Evolutionary conservation across 108 stramenopile genomes (phyloP), one percentile per base, ranked within the genome.

Genomic region (Skeletonema grethae): DNA sequence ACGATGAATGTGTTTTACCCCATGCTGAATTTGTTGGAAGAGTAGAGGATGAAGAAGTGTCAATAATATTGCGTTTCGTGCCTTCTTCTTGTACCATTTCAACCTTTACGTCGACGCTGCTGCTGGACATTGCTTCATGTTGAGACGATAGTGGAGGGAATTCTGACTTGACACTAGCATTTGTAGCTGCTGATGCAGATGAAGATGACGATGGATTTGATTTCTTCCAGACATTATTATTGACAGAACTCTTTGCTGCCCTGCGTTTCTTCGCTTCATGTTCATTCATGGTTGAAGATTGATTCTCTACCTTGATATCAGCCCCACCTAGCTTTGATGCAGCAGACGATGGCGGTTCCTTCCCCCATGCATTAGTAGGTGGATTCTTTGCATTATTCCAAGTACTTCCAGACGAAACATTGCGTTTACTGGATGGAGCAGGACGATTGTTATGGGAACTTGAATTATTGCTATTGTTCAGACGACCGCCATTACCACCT

Each of bases 331-430:
- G 15, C 15, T 43, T 43, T 43, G 41, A 4, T n/a, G 41, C 41
- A 15, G 41, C 15, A 3, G 41, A 39, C 9, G 38, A 43, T 43
- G 41, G n/a, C n/a, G 15, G 15, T 10, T 43, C 2, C 41, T 10
- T 65, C 29, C 63, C 63, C 63, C 63, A 65, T 18, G 63, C 41
- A n/a, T 41, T 43, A n/a, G 25, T 28, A 0, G 63, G 4, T 22
- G 45, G 63, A 28, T 29, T 39, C 16, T 18, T 3, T 9, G 36
- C 0, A 11, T 10, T 9, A 38, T 38, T 38, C 9, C 36, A 11
- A 38, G 1, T 10, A 11, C 2, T 38, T 38, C 36, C 36, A 38
- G 36, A 38, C 10, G 36, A 38, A 38, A 1, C 36, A 38, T 38
- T 38, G 9, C 36, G 36, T 38, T 11, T 38, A 10, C 36, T 38